These are phyloP conservation scores for Calonectria multiphialidica DNA, from an alignment of 2,329 filamentous ascomycete species.

Conservation along the genomic window DNA sequence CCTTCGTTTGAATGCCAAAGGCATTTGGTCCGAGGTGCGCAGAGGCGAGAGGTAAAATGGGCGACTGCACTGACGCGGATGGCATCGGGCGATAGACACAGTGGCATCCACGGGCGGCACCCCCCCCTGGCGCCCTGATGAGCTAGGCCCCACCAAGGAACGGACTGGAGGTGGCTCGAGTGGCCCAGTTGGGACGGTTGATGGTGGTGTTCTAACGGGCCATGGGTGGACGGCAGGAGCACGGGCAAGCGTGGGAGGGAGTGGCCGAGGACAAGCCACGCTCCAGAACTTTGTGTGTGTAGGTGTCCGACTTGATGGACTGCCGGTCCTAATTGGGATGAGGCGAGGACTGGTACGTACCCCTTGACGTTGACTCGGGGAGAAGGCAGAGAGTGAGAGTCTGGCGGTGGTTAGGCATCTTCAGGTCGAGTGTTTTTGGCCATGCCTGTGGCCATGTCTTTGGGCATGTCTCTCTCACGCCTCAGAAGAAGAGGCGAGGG, in stretches of 20 bases:
- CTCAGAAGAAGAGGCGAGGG: no score
- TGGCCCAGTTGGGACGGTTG: slow-evolving; percentile 13
- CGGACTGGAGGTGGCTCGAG: slow-evolving; percentile 22
- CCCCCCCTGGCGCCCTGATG: slow-evolving; percentile 25
- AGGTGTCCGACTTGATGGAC: background rate
- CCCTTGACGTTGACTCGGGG: background rate
- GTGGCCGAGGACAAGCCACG: slow-evolving; percentile 39
- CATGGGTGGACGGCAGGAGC: slow-evolving; percentile 12
- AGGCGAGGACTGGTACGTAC: slow-evolving; percentile 2
- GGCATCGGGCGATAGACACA: slow-evolving; percentile 28
- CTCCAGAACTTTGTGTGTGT: slow-evolving; percentile 11
- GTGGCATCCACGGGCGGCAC: slow-evolving; percentile 24
- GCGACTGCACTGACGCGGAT: slow-evolving; percentile 34
- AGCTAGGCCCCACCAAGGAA: slow-evolving; percentile 32
- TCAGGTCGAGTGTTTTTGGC: slow-evolving; percentile 2
- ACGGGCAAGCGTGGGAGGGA: slow-evolving; percentile 39
- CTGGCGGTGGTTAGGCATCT: slow-evolving; percentile 13
- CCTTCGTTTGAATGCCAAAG: slow-evolving; percentile 8
- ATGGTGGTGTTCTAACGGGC: slow-evolving; percentile 13
- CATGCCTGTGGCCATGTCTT: slow-evolving; percentile 7
- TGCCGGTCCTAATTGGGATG: background rate
- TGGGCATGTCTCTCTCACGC: background rate
- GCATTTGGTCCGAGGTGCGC: slow-evolving; percentile 15
- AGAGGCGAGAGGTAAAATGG: slow-evolving; percentile 33
- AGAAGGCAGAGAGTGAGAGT: slow-evolving; percentile 11